Evolutionary conservation across 2,329 filamentous ascomycete genomes (phyloP).

Genomic region (Myriosclerotinia curreyana): DNA sequence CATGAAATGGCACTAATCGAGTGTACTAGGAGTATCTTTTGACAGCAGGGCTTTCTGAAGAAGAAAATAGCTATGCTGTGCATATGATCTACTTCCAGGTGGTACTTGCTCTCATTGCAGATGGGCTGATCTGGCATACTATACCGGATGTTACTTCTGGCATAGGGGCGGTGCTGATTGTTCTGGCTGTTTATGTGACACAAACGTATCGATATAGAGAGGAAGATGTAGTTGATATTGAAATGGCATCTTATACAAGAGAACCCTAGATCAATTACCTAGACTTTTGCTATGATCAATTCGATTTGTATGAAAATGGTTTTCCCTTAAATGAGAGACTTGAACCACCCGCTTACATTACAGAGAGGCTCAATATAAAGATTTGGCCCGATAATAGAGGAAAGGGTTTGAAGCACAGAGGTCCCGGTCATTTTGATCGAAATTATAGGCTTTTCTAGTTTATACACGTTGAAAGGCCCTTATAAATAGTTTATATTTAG

Average conservation of each 20-base stretch:
- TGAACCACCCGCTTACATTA: background rate
- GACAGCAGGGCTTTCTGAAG: background rate
- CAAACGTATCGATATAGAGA: background rate
- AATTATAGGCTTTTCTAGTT: too few species aligned
- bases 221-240: background rate
- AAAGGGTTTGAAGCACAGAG: background rate
- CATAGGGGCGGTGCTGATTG: background rate
- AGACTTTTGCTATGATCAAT: background rate
- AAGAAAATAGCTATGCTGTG: background rate
- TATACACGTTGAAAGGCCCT: too few species aligned
- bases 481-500: too few species aligned
- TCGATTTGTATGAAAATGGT: background rate
- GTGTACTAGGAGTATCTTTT: background rate
- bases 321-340: background rate
- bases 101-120: background rate
- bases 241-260: background rate
- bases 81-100: constrained; percentile 10
- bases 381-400: background rate
- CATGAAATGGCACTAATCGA: background rate
- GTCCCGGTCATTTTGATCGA: too few species aligned
- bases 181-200: background rate
- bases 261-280: background rate
- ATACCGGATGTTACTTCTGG: background rate
- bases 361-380: background rate
- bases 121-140: constrained; percentile 6